Conservation (phyloP, 345 rosid species). For the Gynandropsis gynandra region DNA sequence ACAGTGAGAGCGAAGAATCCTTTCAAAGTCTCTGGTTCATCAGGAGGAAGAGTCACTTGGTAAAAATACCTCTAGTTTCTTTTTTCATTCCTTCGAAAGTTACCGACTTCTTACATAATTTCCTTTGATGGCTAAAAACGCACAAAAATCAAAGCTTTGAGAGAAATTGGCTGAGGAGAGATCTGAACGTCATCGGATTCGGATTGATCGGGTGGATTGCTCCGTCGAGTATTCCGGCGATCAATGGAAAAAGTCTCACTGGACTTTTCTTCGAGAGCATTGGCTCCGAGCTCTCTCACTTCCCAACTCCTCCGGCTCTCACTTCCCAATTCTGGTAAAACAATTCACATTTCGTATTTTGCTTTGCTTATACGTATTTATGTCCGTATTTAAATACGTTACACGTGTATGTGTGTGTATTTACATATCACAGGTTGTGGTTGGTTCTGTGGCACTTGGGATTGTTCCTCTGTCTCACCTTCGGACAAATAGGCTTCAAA, state of each 20-base stretch:
- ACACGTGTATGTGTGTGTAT: too few relatives aligned
- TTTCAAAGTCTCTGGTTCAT: slow-evolving; percentile 35
- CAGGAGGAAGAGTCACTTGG: slow-evolving; percentile 68
- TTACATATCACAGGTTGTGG: slow-evolving; percentile 52
- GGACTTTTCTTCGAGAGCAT: slow-evolving; percentile 93
- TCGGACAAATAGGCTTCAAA: slow-evolving; percentile 96
- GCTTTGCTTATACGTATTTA: too few relatives aligned
- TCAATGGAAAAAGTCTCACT: slow-evolving; percentile 77
- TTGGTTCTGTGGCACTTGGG: slow-evolving; percentile 80
- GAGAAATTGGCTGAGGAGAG: slow-evolving; percentile 77
- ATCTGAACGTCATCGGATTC: slow-evolving; percentile 74
- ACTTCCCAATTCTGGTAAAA: slow-evolving; percentile 60
- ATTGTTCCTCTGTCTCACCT: slow-evolving; percentile 73
- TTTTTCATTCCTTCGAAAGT: background rate
- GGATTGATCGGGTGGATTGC: slow-evolving; percentile 90
- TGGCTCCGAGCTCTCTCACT: slow-evolving; percentile 85
- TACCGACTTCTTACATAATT: background rate
- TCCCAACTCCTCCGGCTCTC: slow-evolving; percentile 75
- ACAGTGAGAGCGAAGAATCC: slow-evolving; percentile 50
- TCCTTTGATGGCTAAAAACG: background rate
- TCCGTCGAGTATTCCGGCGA: slow-evolving; percentile 84
- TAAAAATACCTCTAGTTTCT: slow-evolving; percentile 8
- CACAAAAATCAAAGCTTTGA: slow-evolving; percentile 41
- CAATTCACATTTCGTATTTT: too few relatives aligned
- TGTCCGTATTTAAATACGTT: too few relatives aligned